phyloP scores from a whole-genome alignment of 257 asterid species.

The Ilex asprella region DNA sequence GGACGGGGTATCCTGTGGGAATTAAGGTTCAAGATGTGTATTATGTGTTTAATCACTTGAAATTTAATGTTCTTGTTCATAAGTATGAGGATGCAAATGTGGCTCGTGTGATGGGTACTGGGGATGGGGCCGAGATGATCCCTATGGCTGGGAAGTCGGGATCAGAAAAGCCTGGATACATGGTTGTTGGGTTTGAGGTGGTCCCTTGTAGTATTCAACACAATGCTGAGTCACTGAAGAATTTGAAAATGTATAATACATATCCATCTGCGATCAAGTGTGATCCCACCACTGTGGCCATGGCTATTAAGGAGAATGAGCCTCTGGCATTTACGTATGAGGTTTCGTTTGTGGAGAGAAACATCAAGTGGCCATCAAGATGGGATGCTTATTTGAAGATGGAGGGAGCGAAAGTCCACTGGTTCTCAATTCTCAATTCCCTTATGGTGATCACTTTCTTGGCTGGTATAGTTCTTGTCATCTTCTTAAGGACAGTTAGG shows the following conservation, averaged over 20 bases:
- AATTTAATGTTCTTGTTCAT: slow-evolving; percentile 66
- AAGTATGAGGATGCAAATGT: slow-evolving; percentile 72
- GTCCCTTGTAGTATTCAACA: slow-evolving; percentile 76
- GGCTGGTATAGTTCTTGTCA: slow-evolving; percentile 87
- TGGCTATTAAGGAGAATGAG: slow-evolving; percentile 68
- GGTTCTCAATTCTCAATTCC: slow-evolving; percentile 88
- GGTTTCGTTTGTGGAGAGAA: slow-evolving; percentile 69
- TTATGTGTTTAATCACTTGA: slow-evolving; percentile 69
- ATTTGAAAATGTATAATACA: slow-evolving; percentile 48
- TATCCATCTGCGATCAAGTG: slow-evolving; percentile 56
- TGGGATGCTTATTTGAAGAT: slow-evolving; percentile 91
- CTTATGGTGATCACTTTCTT: slow-evolving; percentile 87
- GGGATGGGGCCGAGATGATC: slow-evolving; percentile 74
- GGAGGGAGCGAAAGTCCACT: slow-evolving; percentile 94
- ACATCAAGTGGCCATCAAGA: slow-evolving; percentile 89
- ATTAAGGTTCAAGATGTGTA: slow-evolving; percentile 55
- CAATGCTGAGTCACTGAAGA: slow-evolving; percentile 41
- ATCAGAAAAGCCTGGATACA: slow-evolving; percentile 65
- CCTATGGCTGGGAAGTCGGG: slow-evolving; percentile 43
- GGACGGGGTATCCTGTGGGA: slow-evolving; percentile 87
- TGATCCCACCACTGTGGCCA: slow-evolving; percentile 56
- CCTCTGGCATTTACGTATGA: slow-evolving; percentile 64
- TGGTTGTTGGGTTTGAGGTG: slow-evolving; percentile 91
- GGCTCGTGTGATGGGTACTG: slow-evolving; percentile 85
- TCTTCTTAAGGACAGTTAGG: slow-evolving; percentile 77